phyloP scores from a whole-genome alignment of 1,284 basidiomycete genomes.

The Marasmius sp. region DNA sequence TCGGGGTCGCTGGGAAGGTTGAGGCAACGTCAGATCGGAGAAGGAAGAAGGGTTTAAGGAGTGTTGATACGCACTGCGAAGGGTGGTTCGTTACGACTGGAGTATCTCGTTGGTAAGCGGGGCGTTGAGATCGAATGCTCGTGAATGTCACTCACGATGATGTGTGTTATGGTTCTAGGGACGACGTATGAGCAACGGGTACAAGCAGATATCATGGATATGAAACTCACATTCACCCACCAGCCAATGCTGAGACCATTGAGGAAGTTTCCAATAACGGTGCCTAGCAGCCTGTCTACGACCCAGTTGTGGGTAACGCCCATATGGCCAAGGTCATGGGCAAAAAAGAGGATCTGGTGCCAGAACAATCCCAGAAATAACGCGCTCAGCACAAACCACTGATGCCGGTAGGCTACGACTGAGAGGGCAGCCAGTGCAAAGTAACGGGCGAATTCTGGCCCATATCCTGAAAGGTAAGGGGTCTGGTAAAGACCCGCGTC shows the following conservation, averaged over 20 bases:
- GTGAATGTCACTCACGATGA: slow-evolving; percentile 61
- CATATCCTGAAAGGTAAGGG: slow-evolving; percentile 85
- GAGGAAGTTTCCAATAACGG: slow-evolving; percentile 82
- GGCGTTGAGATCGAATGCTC: slow-evolving; percentile 6
- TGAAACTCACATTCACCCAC: slow-evolving; percentile 89
- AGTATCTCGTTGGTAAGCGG: slow-evolving; percentile 14
- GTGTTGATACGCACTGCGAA: slow-evolving; percentile 71
- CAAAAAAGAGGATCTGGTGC: slow-evolving; percentile 94
- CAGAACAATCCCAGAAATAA: slow-evolving; percentile 85
- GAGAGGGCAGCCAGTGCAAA: slow-evolving; percentile 59
- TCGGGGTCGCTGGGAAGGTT: slow-evolving; percentile 79
- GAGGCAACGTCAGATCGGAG: not conserved
- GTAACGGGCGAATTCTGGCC: slow-evolving; percentile 84
- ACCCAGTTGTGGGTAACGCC: slow-evolving; percentile 90
- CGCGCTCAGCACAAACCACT: slow-evolving; percentile 73
- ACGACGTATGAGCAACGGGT: slow-evolving; percentile 7
- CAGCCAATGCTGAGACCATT: slow-evolving; percentile 94
- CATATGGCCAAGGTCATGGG: slow-evolving; percentile 94
- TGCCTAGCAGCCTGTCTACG: slow-evolving; percentile 79
- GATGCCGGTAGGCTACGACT: slow-evolving; percentile 60
- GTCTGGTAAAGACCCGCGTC: slow-evolving; percentile 86
- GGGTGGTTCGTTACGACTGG: slow-evolving; percentile 96
- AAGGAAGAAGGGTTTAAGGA: not conserved
- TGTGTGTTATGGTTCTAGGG: slow-evolving; percentile 91
- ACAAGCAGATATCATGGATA: slow-evolving; percentile 9